phyloP scores from a whole-genome alignment of 176 grass and related monocot genomes.

The Oryza rufipogon region DNA sequence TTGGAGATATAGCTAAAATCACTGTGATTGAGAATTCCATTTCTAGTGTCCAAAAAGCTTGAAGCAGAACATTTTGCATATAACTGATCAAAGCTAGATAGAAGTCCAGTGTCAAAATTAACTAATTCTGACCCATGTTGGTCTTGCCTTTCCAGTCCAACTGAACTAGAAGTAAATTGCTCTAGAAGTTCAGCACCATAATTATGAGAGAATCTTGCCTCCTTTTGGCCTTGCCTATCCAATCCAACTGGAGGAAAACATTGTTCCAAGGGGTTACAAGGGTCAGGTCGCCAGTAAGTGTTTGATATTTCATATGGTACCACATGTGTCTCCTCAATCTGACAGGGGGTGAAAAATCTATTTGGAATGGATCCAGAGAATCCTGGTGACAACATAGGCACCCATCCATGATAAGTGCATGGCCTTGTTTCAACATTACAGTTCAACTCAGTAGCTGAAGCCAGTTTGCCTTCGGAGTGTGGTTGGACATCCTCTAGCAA shows the following conservation, averaged over 20 bases:
- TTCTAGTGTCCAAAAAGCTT: constrained; percentile 37
- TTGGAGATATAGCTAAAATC: constrained; percentile 30
- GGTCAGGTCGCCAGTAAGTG: constrained; percentile 38
- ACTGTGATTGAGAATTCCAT: constrained; percentile 34
- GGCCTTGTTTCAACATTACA: constrained; percentile 40
- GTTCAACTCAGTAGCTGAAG: constrained; percentile 36
- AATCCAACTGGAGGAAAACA: constrained; percentile 35
- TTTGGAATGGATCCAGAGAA: constrained; percentile 29
- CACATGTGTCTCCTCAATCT: constrained; percentile 38
- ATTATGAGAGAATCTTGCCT: constrained; percentile 21
- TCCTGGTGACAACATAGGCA: constrained; percentile 30
- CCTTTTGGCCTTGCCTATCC: constrained; percentile 1
- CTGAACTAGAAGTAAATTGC: constrained; percentile 37
- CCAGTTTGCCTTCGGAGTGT: neutral
- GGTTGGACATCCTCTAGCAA: constrained; percentile 49
- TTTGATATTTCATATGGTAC: constrained; percentile 40
- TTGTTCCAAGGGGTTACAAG: constrained; percentile 30
- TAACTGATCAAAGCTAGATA: constrained; percentile 32
- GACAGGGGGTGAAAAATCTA: constrained; percentile 29
- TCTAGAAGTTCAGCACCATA: constrained; percentile 35
- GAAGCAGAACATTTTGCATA: constrained; percentile 39
- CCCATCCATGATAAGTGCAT: constrained; percentile 31
- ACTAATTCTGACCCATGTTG: constrained; percentile 11
- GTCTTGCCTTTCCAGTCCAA: constrained; percentile 17
- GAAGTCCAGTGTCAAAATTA: constrained; percentile 32